Base-by-base conservation (phyloP, 75 land plant genomes). In the Selaginella tamariscina region DNA sequence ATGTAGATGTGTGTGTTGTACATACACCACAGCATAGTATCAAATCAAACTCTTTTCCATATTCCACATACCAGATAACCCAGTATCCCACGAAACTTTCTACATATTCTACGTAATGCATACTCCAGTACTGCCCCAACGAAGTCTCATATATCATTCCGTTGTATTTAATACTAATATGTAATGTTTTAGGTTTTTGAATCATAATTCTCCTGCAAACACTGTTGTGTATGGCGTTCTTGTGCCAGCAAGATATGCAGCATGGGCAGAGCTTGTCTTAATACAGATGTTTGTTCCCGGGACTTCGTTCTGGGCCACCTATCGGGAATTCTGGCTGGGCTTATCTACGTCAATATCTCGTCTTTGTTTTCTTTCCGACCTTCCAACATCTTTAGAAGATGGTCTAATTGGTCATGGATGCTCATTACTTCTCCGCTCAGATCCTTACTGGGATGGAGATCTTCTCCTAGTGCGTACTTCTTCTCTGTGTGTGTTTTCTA, bases 241-340 rank as follows among this genome's bases (percentile, higher is more conserved):
- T 5, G 83, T 92, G 30, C 94, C 94, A 20, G 23, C 97, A 30
- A 81, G 88, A 27, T 66, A 81, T 75, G 87, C 94, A 56, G 97
- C 97, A 1, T 92, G 97, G 97, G 89, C 81, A 24, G 97, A 92
- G 68, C 71, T 92, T 32, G 55, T 86, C 44, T 79, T 92, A 23
- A 75, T 88, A n/a, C 94, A 92, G 73, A 77, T 92, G 82, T 79
- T 86, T 69, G 89, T 88, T 21, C 94, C 97, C 2, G 85, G 85
- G 8, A 84, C 82, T 33, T 92, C 97, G 2, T 92, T 88, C 72
- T 75, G 11, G 94, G 94, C 32, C 94, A 92, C 66, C 77, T 92
- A 1, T 83, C 93, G 59, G 97, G 97, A 21, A 82, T 92, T 13
- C 69, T 92, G 31, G 94, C 97, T 66, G 97, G 97, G 8, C 13